Conservation (phyloP, 306 rosid species). For the Hippophae gyantsensis region DNA sequence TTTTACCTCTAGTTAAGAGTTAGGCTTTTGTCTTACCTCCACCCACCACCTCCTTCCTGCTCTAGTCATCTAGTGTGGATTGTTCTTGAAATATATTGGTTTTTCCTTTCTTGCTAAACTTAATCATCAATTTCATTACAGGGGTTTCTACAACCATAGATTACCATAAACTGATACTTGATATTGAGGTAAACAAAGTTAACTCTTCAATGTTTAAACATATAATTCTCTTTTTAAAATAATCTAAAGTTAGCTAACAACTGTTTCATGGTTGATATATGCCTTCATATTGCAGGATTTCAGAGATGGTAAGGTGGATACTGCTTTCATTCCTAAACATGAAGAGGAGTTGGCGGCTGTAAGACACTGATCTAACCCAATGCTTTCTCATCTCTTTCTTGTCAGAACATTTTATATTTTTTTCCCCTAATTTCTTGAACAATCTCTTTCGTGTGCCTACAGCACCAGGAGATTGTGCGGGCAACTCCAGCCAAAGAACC, state of each 20-base stretch:
- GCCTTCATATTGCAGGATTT: constrained; percentile 55
- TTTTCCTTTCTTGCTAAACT: background rate
- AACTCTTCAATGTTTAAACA: background rate
- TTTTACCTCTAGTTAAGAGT: too few relatives aligned
- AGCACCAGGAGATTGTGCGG: constrained; percentile 47
- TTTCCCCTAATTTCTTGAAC: background rate
- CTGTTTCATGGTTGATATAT: background rate
- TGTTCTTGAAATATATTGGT: too few relatives aligned
- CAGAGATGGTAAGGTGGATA: constrained; percentile 80
- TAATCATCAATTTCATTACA: constrained; percentile 18
- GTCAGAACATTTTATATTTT: too few relatives aligned
- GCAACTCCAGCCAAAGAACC: constrained; percentile 33
- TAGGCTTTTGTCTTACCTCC: too few relatives aligned
- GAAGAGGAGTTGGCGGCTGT: constrained; percentile 75
- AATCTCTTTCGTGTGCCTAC: constrained; percentile 13
- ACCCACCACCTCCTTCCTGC: too few relatives aligned
- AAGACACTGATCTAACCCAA: constrained; percentile 22
- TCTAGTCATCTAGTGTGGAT: too few relatives aligned
- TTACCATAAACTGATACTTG: constrained; percentile 93
- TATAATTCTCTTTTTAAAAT: background rate
- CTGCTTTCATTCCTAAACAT: constrained; percentile 92
- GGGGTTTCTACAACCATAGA: constrained; percentile 99
- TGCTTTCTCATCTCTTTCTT: background rate
- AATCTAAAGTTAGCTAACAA: too few relatives aligned
- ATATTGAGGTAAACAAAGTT: constrained; percentile 50